Evolutionary conservation across 805 yeast genomes (phyloP), one percentile per base, ranked within the genome.

Genomic region (Ogataea pilisensis): DNA sequence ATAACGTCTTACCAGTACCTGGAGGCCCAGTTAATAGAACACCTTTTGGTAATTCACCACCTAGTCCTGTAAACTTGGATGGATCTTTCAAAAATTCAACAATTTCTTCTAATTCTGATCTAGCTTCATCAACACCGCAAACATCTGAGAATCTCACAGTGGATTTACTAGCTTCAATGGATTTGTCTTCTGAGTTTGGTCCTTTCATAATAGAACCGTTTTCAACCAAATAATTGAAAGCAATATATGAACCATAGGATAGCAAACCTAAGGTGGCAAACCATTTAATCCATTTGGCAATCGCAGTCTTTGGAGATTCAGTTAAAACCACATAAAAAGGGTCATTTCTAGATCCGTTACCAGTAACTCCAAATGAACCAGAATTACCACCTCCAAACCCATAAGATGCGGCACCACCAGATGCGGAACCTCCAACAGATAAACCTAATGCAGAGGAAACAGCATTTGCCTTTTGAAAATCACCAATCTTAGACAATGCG

Each of bases 61-160:
- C 99, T 37, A 93, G 74, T 1, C 95, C 95, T 37, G 97, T 95
- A 68, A 89, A 93, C 63, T 87, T 85, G 16, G 96, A 79, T 17
- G 99, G 99, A 62, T 93, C 98, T 59, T 89, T 89, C 57, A 93
- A 75, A 58, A 93, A 93, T 45, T 91, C 97, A n/a, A 93, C 99
- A 55, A 95, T 86, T 65, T 93, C 99, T 64, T 93, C 96, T 48
- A 93, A 74, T 67, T 93, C 99, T 7, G 95, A 87, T 57, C 97
- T 81, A 4, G 99, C 99, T 69, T 93, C 99, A 65, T 95, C 99
- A 46, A 91, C 95, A 42, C 99, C 99, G 57, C 90, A 83, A 27
- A 95, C 98, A 61, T 93, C 99, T 34, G 80, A 77, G 63, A 93
- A 93, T 60, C 80, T 82, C 30, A 90, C 97, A 31, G 85, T 73